phyloP scores from a whole-genome alignment of 23 red algal genomes.

The Gracilaria vermiculophylla region DNA sequence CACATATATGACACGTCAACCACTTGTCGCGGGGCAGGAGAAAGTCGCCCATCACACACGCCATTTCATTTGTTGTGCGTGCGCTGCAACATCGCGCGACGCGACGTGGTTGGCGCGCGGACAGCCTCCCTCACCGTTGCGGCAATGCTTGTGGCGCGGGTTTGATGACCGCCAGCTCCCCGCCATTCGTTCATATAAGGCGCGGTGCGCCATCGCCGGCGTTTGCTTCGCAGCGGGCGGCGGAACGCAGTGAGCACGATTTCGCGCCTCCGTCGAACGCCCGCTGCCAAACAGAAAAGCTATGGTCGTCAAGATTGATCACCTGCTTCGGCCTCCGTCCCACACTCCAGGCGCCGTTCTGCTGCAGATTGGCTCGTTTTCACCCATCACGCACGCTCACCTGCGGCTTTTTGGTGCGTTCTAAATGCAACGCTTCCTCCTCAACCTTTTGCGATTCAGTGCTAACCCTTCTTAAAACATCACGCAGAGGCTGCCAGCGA shows the following conservation, averaged over 20 bases:
- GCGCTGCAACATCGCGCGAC: not conserved
- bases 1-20: not conserved
- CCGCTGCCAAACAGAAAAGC: not conserved
- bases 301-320: constrained; percentile 12
- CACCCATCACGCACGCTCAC: constrained; percentile 32
- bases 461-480: not conserved
- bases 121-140: no score
- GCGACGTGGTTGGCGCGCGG: no score
- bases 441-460: no score
- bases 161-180: not conserved
- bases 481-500: not conserved
- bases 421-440: no score
- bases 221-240: no score
- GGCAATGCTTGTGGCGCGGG: no score
- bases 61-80: not conserved
- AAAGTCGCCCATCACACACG: not conserved
- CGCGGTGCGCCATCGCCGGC: no score
- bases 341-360: not conserved
- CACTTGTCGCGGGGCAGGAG: not conserved
- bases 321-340: constrained; percentile 7
- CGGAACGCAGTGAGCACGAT: no score
- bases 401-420: constrained; percentile 50
- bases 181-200: not conserved
- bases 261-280: no score
- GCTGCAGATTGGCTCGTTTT: constrained; percentile 40